Conservation (phyloP, 1,284 basidiomycete species). For the Ganoderma boninense region DNA sequence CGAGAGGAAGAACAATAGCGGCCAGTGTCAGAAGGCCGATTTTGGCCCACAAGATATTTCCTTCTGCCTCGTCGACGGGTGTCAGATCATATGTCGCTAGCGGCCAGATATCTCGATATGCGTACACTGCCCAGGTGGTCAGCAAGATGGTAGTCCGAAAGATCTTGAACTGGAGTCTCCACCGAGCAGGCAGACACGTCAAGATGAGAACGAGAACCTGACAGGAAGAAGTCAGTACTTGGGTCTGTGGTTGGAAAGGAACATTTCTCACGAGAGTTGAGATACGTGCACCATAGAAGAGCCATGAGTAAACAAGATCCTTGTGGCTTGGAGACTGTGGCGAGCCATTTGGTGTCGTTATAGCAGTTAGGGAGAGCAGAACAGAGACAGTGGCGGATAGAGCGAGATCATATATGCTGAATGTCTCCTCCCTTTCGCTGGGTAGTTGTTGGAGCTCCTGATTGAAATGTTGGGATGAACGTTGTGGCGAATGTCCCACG, state of each 20-base stretch:
- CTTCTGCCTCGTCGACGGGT: slow-evolving; percentile 49
- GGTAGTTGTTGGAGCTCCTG: background rate
- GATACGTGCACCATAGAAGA: slow-evolving; percentile 3
- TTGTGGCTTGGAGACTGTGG: slow-evolving; percentile 1
- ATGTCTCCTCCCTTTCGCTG: background rate
- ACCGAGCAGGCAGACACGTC: background rate
- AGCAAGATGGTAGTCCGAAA: slow-evolving; percentile 44
- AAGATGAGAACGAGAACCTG: slow-evolving; percentile 2
- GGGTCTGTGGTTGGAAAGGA: background rate
- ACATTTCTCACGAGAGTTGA: background rate
- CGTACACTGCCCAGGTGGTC: slow-evolving; percentile 50
- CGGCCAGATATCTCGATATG: slow-evolving; percentile 60
- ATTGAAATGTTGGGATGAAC: background rate
- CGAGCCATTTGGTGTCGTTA: background rate
- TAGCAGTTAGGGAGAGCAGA: background rate
- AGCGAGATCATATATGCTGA: slow-evolving; percentile 3
- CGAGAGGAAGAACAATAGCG: slow-evolving; percentile 53
- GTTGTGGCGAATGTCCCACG: background rate
- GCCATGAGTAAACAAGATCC: background rate
- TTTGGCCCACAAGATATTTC: slow-evolving; percentile 44
- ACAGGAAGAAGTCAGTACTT: background rate
- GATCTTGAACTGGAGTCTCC: background rate
- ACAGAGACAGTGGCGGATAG: background rate
- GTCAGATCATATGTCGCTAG: slow-evolving; percentile 49
- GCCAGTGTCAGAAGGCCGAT: slow-evolving; percentile 49